Conservation (phyloP, 2,329 filamentous ascomycete species). For the Colletotrichum abscissum region DNA sequence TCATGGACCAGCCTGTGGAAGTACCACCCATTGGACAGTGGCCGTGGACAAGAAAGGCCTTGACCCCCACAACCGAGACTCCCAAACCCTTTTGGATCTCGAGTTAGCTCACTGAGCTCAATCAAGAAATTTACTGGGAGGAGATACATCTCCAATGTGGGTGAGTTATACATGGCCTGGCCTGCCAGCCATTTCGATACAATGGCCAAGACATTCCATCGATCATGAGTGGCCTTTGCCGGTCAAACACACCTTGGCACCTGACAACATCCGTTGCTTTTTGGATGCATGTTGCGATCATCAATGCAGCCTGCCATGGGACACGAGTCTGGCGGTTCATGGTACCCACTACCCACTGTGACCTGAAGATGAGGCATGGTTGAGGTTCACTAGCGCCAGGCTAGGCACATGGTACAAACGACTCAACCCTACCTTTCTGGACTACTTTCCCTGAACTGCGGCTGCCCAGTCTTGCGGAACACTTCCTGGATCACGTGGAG, state of each 20-base stretch:
- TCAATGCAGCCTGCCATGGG: slow-evolving; percentile 32
- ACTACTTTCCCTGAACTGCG: neutral
- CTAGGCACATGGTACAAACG: neutral
- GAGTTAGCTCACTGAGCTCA: slow-evolving; percentile 8
- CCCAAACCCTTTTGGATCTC: neutral
- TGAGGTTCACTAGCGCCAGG: neutral
- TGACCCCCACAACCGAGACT: neutral
- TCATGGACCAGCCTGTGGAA: slow-evolving; percentile 6
- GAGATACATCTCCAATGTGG: slow-evolving; percentile 14
- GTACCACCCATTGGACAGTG: slow-evolving; percentile 15
- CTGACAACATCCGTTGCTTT: neutral
- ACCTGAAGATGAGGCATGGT: neutral
- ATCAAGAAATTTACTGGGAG: neutral
- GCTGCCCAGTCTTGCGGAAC: slow-evolving; percentile 1
- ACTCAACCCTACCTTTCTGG: neutral
- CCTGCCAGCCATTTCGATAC: neutral
- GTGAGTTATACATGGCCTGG: slow-evolving; percentile 16
- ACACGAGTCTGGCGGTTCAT: slow-evolving; percentile 32
- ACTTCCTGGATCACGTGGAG: slow-evolving; percentile 5
- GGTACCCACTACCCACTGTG: neutral
- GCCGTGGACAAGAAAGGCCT: neutral
- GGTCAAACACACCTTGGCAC: neutral
- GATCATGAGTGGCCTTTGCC: neutral
- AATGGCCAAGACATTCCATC: slow-evolving; percentile 5
- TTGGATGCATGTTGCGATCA: slow-evolving; percentile 9